Percentiles rank a stretch among this genome's conserved stretches.
Evolutionary conservation across 176 grass and related monocot species (phyloP).

Genomic region (Pharus latifolius): DNA sequence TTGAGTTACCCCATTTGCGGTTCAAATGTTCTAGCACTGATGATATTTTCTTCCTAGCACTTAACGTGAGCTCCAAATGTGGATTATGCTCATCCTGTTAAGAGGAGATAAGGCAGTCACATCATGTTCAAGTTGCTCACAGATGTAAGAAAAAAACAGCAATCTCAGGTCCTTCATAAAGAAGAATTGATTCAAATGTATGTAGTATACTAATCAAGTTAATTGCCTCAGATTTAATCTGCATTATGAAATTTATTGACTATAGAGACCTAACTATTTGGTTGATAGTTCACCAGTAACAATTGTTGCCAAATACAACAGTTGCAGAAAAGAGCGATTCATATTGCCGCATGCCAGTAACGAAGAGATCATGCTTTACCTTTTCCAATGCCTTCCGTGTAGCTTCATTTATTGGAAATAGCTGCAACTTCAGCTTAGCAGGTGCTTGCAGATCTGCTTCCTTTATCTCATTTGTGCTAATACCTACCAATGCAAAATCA

Average conservation of each 20-base stretch:
- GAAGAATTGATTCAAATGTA: background rate
- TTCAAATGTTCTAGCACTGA: conserved; percentile 94
- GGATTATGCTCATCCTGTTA: conserved; percentile 89
- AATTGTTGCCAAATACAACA: background rate
- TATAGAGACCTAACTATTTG: background rate
- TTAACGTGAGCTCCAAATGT: conserved; percentile 93
- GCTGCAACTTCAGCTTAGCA: conserved; percentile 81
- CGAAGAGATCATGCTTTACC: conserved; percentile 34
- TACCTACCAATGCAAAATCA: conserved; percentile 32
- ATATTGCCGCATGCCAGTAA: conserved; percentile 6
- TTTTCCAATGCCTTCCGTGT: conserved; percentile 85
- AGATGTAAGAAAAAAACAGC: conserved; percentile 14
- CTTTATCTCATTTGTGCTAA: conserved; percentile 39
- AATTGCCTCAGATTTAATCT: background rate
- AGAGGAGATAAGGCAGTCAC: conserved; percentile 18
- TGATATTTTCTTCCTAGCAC: conserved; percentile 87
- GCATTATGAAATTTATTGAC: conserved; percentile 9
- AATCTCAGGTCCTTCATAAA: background rate
- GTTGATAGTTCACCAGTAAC: conserved; percentile 2
- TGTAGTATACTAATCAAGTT: background rate
- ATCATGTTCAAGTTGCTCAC: conserved; percentile 5
- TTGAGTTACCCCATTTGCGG: conserved; percentile 87
- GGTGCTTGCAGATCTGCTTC: conserved; percentile 45
- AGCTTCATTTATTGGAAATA: conserved; percentile 96
- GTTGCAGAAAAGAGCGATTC: background rate